A percentile compares a stretch with the other conserved stretches of the same genome.
These are phyloP conservation scores for Cladobotryum mycophilum DNA, from an alignment of 2,329 filamentous ascomycete genomes.

Conservation along the genomic window DNA sequence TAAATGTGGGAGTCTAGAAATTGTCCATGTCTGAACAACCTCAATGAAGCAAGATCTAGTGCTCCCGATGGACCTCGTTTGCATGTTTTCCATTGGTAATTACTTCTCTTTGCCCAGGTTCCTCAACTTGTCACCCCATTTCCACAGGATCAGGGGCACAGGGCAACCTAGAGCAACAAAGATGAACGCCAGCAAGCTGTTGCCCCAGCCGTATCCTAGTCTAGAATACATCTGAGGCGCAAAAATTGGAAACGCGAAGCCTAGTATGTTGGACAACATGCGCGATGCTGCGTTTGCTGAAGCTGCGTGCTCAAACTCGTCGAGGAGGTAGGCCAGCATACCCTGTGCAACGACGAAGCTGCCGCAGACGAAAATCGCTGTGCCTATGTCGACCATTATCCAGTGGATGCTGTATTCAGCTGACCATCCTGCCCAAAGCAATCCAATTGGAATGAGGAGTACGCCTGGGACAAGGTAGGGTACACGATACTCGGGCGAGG, in stretches of 20 bases:
- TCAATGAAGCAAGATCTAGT: no score
- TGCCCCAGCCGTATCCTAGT: slow-evolving; percentile 43
- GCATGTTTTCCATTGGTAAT: no score
- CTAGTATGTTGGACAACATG: slow-evolving; percentile 45
- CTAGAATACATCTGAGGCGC: slow-evolving; percentile 33
- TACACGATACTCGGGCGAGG: no score
- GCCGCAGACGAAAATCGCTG: slow-evolving; percentile 45
- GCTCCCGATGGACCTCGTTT: no score
- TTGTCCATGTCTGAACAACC: no score
- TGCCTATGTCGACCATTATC: slow-evolving; percentile 54
- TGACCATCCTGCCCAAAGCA: slow-evolving; percentile 37
- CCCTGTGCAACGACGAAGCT: slow-evolving; percentile 48
- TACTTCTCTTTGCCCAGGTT: no score
- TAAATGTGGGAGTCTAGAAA: no score
- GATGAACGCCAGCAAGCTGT: slow-evolving; percentile 42
- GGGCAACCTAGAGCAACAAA: slow-evolving; percentile 26
- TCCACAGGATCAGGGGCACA: slow-evolving; percentile 3
- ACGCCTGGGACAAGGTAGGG: background rate
- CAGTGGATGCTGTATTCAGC: slow-evolving; percentile 46
- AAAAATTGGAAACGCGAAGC: slow-evolving; percentile 51
- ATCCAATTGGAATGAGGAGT: slow-evolving; percentile 36
- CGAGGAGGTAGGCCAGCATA: slow-evolving; percentile 49
- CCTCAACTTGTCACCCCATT: background rate
- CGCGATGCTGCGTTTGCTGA: slow-evolving; percentile 45
- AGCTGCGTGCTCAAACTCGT: slow-evolving; percentile 35